Base-by-base conservation (phyloP, 2,329 filamentous ascomycete genomes). In the Scytalidium sp. region DNA sequence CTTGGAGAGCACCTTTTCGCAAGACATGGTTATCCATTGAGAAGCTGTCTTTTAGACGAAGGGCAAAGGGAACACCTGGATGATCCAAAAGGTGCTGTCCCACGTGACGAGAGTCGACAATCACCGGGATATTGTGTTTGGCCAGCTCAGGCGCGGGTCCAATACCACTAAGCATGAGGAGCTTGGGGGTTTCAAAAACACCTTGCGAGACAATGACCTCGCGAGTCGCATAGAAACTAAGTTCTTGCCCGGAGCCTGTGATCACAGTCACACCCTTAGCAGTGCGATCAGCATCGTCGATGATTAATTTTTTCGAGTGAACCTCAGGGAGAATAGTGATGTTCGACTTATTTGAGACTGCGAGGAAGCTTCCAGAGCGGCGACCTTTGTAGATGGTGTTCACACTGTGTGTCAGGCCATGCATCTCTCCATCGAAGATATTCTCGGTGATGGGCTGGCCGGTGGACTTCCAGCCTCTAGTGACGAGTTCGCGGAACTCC, bases 351-450 rank as follows among this genome's bases (percentile, higher is more conserved):
- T 69, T 69, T 50, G 70, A 62, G 19, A 84, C 60, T 54, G 71
- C 78, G 1, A 76, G 63, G 56, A 70, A 78, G 54, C 73, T 76
- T 0, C 71, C 73, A 2, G 76, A 78, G 17, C 79, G 74, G 49
- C 68, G 65, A 19, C 79, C 79, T 8, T 76, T 67, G 64, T 83
- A 80, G 58, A 83, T 82, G 43, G 71, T 73, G 62, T 79, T 73
- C 45, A 77, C 68, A 55, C 74, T 75, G 43, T 79, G 70, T 42
- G 69, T 71, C 2, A 83, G 70, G 3, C 80, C 79, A 25, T 65
- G 62, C 74, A 81, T 78, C 15, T 71, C 67, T 17, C 79, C 80
- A 50, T 76, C 71, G 56, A 76, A 80, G 39, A 83, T 73, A 46
- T 83, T 72, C 15, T 81, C 74, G 0, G 69, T 76, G 2, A 81